Conservation (phyloP, 106 monocot genomes). For the Dendrobium huoshanense region DNA sequence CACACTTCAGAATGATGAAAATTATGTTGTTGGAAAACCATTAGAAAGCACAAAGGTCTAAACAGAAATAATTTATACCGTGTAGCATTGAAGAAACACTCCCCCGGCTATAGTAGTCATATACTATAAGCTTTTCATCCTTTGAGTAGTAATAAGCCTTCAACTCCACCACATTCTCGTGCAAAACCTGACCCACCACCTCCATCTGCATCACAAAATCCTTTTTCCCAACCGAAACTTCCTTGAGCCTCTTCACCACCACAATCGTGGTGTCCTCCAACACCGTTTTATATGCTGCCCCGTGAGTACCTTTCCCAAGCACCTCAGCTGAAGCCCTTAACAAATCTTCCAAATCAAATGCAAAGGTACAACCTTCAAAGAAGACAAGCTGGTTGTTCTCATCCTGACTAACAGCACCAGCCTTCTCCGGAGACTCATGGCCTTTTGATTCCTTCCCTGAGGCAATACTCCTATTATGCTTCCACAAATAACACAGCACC, state of each 20-base stretch:
- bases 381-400: slow-evolving; percentile 39
- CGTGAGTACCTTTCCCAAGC: slow-evolving; percentile 61
- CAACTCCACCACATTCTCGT: slow-evolving; percentile 48
- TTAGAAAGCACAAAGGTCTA: background rate
- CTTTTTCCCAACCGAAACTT: slow-evolving; percentile 42
- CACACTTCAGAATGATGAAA: background rate
- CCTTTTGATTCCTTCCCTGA: slow-evolving; percentile 31
- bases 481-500: slow-evolving; percentile 28
- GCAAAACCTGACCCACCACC: slow-evolving; percentile 36
- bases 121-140: slow-evolving; percentile 67
- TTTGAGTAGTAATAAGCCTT: slow-evolving; percentile 67
- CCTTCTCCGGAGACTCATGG: slow-evolving; percentile 49
- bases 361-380: slow-evolving; percentile 44
- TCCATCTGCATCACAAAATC: slow-evolving; percentile 83
- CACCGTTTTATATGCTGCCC: slow-evolving; percentile 50
- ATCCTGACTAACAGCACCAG: slow-evolving; percentile 18
- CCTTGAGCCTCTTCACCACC: slow-evolving; percentile 71
- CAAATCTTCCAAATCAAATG: slow-evolving; percentile 57
- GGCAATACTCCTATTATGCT: slow-evolving; percentile 4
- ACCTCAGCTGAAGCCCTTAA: slow-evolving; percentile 60
- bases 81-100: slow-evolving; percentile 49
- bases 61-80: slow-evolving; percentile 23
- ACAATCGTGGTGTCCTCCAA: slow-evolving; percentile 59
- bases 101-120: slow-evolving; percentile 41
- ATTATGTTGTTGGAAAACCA: background rate